phyloP scores from a whole-genome alignment of 2,329 filamentous ascomycete species.

The Monosporascus sp. region DNA sequence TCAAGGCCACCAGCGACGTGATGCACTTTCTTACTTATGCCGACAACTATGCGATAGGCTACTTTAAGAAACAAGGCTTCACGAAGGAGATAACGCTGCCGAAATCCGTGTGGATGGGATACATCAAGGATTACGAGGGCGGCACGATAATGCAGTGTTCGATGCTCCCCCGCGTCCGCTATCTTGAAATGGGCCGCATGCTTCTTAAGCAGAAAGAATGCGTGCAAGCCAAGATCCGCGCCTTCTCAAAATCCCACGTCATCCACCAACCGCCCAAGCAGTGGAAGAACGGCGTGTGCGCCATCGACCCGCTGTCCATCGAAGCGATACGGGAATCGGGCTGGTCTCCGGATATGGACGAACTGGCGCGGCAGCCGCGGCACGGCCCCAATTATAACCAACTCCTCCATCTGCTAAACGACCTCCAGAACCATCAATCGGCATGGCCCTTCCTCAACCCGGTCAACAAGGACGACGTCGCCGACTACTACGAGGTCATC shows the following conservation, averaged over 20 bases:
- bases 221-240: slow-evolving; percentile 89
- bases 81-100: slow-evolving; percentile 97
- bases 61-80: slow-evolving; percentile 99
- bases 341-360: slow-evolving; percentile 98
- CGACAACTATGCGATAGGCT: slow-evolving; percentile 97
- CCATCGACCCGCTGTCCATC: slow-evolving; percentile 82
- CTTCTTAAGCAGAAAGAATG: slow-evolving; percentile 95
- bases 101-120: slow-evolving; percentile 93
- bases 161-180: slow-evolving; percentile 92
- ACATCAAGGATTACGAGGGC: slow-evolving; percentile 99
- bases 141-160: slow-evolving; percentile 99
- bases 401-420: slow-evolving; percentile 85
- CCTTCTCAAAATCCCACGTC: slow-evolving; percentile 82
- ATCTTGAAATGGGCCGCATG: slow-evolving; percentile 90
- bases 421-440: slow-evolving; percentile 87
- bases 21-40: slow-evolving; percentile 99
- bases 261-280: slow-evolving; percentile 80
- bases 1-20: slow-evolving; percentile 91
- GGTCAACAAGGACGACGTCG: slow-evolving; percentile 91
- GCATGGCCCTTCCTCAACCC: slow-evolving; percentile 94
- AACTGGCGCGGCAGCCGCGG: slow-evolving; percentile 86
- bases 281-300: slow-evolving; percentile 70
- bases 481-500: slow-evolving; percentile 99
- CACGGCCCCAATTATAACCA: slow-evolving; percentile 96
- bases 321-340: slow-evolving; percentile 86